phyloP scores from a whole-genome alignment of 108 stramenopile genomes.

The Schizochytrium sp. region DNA sequence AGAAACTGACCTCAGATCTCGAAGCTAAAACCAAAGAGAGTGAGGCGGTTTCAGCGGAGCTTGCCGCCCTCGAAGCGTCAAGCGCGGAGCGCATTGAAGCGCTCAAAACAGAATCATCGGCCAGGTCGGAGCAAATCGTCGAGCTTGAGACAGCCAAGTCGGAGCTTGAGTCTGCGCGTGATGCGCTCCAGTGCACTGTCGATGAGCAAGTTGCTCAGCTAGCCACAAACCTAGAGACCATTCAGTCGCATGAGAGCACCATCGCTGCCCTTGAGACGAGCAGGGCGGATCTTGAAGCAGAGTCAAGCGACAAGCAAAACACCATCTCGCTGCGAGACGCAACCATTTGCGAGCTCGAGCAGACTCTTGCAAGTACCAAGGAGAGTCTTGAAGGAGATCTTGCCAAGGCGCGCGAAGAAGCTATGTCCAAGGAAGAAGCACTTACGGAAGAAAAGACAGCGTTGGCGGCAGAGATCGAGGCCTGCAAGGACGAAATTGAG shows the following conservation, averaged over 20 bases:
- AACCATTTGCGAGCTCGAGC: background rate
- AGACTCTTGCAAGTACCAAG: background rate
- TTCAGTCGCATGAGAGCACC: background rate
- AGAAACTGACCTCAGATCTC: background rate
- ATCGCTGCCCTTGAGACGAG: background rate
- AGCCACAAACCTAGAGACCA: background rate
- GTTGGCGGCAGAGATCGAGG: background rate
- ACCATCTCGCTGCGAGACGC: background rate
- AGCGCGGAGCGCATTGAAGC: background rate
- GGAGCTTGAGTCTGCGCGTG: background rate
- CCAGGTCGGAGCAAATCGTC: background rate
- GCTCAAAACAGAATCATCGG: background rate
- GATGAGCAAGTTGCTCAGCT: background rate
- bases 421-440: background rate
- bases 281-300: background rate
- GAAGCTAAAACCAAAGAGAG: background rate
- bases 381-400: background rate
- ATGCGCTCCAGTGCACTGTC: background rate
- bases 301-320: background rate
- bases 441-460: background rate
- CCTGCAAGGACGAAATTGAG: background rate
- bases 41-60: background rate
- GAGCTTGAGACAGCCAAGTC: background rate
- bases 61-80: background rate
- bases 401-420: background rate